phyloP scores from a whole-genome alignment of 352 stramenopile genomes.

The Aphanomyces invadans region DNA sequence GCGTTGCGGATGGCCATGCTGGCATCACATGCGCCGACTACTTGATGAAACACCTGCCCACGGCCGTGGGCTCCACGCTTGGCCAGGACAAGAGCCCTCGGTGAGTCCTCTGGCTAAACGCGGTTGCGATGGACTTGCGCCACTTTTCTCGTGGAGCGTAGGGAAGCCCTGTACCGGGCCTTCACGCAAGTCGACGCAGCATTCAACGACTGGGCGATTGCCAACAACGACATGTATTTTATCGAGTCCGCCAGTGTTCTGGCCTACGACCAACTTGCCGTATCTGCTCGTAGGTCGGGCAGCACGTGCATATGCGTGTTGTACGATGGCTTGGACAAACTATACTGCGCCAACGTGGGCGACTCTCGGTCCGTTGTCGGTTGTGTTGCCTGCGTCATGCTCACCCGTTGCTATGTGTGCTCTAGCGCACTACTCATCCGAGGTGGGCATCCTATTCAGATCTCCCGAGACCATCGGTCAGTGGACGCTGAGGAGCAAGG shows the following conservation, averaged over 20 bases:
- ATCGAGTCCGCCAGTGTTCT: no score
- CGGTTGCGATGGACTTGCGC: no score
- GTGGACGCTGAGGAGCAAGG: conserved; percentile 20
- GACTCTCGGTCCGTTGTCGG: conserved; percentile 21
- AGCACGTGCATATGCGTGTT: conserved; percentile 13
- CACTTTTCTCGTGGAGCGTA: no score
- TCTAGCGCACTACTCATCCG: conserved; percentile 26
- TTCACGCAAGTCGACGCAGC: not conserved
- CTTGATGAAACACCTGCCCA: not conserved
- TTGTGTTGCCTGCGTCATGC: not conserved
- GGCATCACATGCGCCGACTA: conserved; percentile 15
- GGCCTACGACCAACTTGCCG: no score
- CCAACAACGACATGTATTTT: conserved; percentile 21
- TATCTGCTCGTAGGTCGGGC: conserved; percentile 7
- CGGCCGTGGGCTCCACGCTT: not conserved
- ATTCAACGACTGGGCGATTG: not conserved
- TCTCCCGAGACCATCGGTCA: conserved; percentile 26
- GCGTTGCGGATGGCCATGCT: conserved; percentile 17
- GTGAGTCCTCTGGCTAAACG: not conserved
- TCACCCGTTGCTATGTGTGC: not conserved
- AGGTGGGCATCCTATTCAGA: conserved; percentile 6
- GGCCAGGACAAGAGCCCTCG: conserved; percentile 8
- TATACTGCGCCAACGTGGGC: conserved; percentile 29
- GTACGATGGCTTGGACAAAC: conserved; percentile 17
- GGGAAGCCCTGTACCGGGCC: conserved; percentile 5